Percentiles rank a stretch among this genome's conserved stretches.
Conservation (phyloP, 805 yeast genomes). For the Saccharomycodes ludwigii region DNA sequence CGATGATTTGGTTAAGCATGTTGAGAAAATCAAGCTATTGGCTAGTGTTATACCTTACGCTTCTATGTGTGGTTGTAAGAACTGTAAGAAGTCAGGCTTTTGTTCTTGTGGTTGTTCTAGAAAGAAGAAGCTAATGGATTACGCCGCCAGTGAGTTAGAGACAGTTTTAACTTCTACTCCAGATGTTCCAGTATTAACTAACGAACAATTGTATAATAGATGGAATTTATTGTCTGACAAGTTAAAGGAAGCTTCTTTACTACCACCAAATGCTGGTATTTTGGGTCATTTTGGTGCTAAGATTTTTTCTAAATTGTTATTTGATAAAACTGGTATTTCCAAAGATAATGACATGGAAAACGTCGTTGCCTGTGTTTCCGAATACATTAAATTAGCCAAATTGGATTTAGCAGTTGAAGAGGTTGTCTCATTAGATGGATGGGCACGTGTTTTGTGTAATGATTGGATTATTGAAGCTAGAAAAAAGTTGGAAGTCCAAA, state of each 20-base stretch:
- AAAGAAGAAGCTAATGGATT: conserved; percentile 15
- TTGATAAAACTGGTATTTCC: conserved; percentile 70
- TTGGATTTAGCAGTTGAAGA: conserved; percentile 87
- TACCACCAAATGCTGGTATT: conserved; percentile 93
- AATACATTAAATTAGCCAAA: conserved; percentile 60
- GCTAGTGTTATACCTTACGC: conserved; percentile 17
- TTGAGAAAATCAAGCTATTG: conserved; percentile 14
- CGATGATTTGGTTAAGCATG: conserved; percentile 27
- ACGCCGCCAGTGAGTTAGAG: conserved; percentile 32
- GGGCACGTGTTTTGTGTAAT: conserved; percentile 80
- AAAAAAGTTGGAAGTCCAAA: conserved; percentile 78
- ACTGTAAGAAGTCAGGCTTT: conserved; percentile 7
- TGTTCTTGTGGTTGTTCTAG: conserved; percentile 12
- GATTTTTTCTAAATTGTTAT: conserved; percentile 60
- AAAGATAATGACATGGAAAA: conserved; percentile 65
- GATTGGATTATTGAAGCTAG: conserved; percentile 90
- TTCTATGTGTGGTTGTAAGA: conserved; percentile 12
- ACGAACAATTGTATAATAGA: conserved; percentile 64
- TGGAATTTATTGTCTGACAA: conserved; percentile 77
- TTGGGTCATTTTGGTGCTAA: conserved; percentile 81
- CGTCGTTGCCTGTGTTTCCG: conserved; percentile 74
- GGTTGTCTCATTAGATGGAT: conserved; percentile 78
- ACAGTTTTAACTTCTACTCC: conserved; percentile 26
- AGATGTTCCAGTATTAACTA: conserved; percentile 46
- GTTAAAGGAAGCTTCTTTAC: conserved; percentile 73